phyloP scores from a whole-genome alignment of 2,329 filamentous ascomycete species.

The Leptographium procerum region DNA sequence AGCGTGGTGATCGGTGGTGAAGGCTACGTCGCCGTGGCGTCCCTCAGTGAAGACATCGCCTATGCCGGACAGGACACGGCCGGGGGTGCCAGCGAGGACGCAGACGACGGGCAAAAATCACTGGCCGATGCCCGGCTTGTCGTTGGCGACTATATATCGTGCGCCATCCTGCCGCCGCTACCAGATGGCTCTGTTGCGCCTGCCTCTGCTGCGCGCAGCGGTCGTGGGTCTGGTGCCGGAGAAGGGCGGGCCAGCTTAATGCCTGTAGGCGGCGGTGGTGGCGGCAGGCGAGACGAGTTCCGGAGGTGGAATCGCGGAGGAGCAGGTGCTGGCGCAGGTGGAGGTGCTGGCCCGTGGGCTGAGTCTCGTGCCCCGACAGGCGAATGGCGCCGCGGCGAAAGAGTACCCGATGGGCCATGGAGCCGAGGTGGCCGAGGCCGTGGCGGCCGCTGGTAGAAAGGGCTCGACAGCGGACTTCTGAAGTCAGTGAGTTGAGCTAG shows the following conservation, averaged over 20 bases:
- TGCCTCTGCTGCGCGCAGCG: slow-evolving; percentile 35
- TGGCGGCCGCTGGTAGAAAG: background rate
- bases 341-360: background rate
- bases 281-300: background rate
- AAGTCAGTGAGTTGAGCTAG: background rate
- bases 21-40: slow-evolving; percentile 10
- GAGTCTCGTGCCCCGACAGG: slow-evolving; percentile 32
- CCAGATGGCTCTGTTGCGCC: slow-evolving; percentile 57
- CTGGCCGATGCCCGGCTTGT: slow-evolving; percentile 70
- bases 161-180: slow-evolving; percentile 66
- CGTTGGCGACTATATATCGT: slow-evolving; percentile 79
- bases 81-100: slow-evolving; percentile 21
- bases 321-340: background rate
- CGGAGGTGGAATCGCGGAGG: background rate
- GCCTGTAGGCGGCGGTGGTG: slow-evolving; percentile 2
- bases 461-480: background rate
- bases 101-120: slow-evolving; percentile 58
- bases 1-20: slow-evolving; percentile 59
- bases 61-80: slow-evolving; percentile 14
- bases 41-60: background rate
- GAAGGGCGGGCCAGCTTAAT: slow-evolving; percentile 19
- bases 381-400: slow-evolving; percentile 58
- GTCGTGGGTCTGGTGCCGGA: slow-evolving; percentile 26
- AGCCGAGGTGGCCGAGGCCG: slow-evolving; percentile 29
- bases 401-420: slow-evolving; percentile 40